Evolutionary conservation across 495 filamentous ascomycete species (phyloP), one percentile per base, ranked within the genome.

Genomic region (Trichoderma erinaceum): DNA sequence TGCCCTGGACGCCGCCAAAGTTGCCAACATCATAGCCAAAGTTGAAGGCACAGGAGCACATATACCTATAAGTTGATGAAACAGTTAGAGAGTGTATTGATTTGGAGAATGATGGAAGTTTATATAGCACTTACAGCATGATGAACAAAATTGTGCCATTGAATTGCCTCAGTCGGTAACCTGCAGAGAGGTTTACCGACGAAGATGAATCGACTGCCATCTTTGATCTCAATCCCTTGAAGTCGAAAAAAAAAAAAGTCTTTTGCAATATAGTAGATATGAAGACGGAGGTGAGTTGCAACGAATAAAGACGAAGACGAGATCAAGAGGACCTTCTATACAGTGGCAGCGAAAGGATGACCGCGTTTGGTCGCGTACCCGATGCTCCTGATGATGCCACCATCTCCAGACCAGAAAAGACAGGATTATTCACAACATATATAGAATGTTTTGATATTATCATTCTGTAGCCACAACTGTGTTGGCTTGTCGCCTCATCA

Each of bases 1-100:
- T 68, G 32, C 63, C 70, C 65, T 71, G 70, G 21, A 71, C 70
- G 43, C 70, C 67, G 27, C 70, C 67, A 65, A 71, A 71, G 41
- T 68, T 71, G 50, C 70, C 70, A 50, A 71, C 70, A 58, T 71
- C 70, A 41, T 71, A 71, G 29, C 70, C 70, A 58, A 68, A 71
- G 64, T 71, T 71, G 64, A 71, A 71, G 21, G 67, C 70, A 41
- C 70, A 71, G 25, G 64, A 63, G n/a, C 63, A 67, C 67, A 68
- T 68, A 41, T 68, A 69, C 13, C 68, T 69, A 25, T 4, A 52
- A 64, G n/a, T 23, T 32, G 2, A 18, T 21, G 15, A n/a, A 23
- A 11, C 21, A 21, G 38, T 58, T 50, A 68, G 21, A 5, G 21
- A 52, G 4, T 8, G 18, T 6, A 68, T 25, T 2, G 1, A 25